phyloP scores from a whole-genome alignment of 2,329 filamentous ascomycete genomes.

The Cladophialophora chaetospira region DNA sequence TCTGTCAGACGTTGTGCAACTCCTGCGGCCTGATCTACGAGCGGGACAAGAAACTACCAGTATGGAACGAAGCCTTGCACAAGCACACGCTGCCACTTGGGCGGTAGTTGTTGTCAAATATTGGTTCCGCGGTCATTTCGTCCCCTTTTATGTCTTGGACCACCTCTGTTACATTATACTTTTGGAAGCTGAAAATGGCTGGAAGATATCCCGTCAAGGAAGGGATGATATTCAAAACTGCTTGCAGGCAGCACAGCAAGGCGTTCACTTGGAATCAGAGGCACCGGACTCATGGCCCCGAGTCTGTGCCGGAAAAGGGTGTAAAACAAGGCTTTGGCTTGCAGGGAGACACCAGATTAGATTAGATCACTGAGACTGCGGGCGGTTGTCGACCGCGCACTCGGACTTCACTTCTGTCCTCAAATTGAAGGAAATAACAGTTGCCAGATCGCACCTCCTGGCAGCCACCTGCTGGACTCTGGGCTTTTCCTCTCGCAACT shows the following conservation, averaged over 20 bases:
- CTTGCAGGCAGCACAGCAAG: background rate
- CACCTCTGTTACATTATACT: background rate
- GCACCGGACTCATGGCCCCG: background rate
- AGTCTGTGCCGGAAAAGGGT: conserved; percentile 1
- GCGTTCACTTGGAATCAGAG: background rate
- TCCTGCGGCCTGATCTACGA: conserved; percentile 92
- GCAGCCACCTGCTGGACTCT: background rate
- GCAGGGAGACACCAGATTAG: conserved; percentile 5
- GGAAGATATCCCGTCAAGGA: background rate
- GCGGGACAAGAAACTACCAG: conserved; percentile 78
- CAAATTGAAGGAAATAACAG: conserved; percentile 3
- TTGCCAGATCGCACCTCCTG: conserved; percentile 18
- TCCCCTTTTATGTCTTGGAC: background rate
- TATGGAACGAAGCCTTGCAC: conserved; percentile 73
- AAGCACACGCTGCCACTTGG: conserved; percentile 45
- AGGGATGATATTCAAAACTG: background rate
- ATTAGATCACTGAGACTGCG: conserved; percentile 12
- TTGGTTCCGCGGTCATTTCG: no score
- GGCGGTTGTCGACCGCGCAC: conserved; percentile 5
- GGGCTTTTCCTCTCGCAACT: background rate
- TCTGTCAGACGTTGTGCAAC: conserved; percentile 75
- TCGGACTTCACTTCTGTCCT: background rate
- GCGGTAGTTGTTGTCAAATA: conserved; percentile 33
- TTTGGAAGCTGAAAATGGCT: background rate
- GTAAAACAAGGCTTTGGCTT: conserved; percentile 11